These are phyloP conservation scores for Zygotorulaspora danielsina DNA, from an alignment of 805 yeast genomes.

Conservation along the genomic window DNA sequence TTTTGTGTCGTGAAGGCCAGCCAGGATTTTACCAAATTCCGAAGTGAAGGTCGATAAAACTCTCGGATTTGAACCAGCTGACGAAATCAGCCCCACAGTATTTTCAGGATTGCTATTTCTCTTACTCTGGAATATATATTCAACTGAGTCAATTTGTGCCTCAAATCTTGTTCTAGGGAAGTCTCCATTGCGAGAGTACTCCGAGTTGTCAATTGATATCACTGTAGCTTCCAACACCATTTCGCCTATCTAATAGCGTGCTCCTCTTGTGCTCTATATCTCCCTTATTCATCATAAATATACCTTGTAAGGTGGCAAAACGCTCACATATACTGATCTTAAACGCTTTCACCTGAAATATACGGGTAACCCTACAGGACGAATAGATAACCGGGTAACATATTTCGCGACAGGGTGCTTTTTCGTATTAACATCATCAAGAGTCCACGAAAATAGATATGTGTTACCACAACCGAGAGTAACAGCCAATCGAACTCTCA, in stretches of 20 bases:
- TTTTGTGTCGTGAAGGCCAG: slow-evolving; percentile 76
- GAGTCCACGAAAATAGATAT: too few species aligned
- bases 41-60: slow-evolving; percentile 86
- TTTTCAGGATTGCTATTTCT: slow-evolving; percentile 87
- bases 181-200: slow-evolving; percentile 94
- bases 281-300: too few species aligned
- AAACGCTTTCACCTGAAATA: not conserved
- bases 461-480: too few species aligned
- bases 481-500: too few species aligned
- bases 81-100: slow-evolving; percentile 85
- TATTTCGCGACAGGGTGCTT: too few species aligned
- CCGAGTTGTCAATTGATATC: slow-evolving; percentile 93
- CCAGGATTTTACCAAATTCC: slow-evolving; percentile 78
- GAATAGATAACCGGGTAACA: too few species aligned
- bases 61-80: slow-evolving; percentile 80
- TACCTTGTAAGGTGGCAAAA: not conserved
- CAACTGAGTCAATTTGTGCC: slow-evolving; percentile 89
- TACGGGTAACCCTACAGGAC: too few species aligned
- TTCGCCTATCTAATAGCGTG: too few species aligned
- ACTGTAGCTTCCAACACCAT: slow-evolving; percentile 97
- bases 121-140: slow-evolving; percentile 79
- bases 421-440: too few species aligned
- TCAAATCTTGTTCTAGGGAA: slow-evolving; percentile 82
- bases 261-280: not conserved
- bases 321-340: not conserved